These are phyloP conservation scores for Nakazawaea laoshanensis DNA, from an alignment of 805 yeast species.

Conservation along the genomic window DNA sequence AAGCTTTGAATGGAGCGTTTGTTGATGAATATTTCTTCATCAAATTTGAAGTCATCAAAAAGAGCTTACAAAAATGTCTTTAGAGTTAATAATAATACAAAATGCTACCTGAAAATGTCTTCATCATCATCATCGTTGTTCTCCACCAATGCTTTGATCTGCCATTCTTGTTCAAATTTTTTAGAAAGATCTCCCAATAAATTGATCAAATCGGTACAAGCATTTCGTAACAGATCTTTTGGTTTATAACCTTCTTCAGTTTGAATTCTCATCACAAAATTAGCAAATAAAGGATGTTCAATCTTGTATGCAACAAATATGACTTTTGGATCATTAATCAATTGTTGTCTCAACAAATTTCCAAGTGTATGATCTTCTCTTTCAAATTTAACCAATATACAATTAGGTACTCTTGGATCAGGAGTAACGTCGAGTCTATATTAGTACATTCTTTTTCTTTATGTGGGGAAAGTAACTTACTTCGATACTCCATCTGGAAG, in stretches of 20 bases:
- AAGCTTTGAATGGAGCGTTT: conserved; percentile 34
- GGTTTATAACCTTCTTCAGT: conserved; percentile 95
- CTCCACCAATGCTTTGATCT: conserved; percentile 60
- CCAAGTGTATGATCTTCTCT: conserved; percentile 98
- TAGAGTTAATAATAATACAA: neutral
- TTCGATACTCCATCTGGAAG: conserved; percentile 97
- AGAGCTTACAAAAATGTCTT: conserved; percentile 40
- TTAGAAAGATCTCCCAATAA: conserved; percentile 69
- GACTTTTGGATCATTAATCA: conserved; percentile 81
- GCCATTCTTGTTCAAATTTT: conserved; percentile 89
- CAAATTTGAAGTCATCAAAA: conserved; percentile 51
- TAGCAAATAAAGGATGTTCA: conserved; percentile 96
- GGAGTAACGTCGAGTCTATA: conserved; percentile 74
- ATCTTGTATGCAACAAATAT: conserved; percentile 95
- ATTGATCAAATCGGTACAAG: conserved; percentile 75
- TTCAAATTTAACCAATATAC: conserved; percentile 86
- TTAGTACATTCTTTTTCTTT: conserved; percentile 9
- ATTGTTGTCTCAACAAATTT: conserved; percentile 78
- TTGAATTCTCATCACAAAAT: conserved; percentile 88
- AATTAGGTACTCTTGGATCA: conserved; percentile 91
- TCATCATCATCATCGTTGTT: conserved; percentile 41
- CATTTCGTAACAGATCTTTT: conserved; percentile 79
- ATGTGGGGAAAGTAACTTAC: conserved; percentile 30
- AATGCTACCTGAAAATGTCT: conserved; percentile 13
- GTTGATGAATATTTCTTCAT: conserved; percentile 38